Conservation (phyloP, 169 alveolate species). For the Fabrea salina region DNA sequence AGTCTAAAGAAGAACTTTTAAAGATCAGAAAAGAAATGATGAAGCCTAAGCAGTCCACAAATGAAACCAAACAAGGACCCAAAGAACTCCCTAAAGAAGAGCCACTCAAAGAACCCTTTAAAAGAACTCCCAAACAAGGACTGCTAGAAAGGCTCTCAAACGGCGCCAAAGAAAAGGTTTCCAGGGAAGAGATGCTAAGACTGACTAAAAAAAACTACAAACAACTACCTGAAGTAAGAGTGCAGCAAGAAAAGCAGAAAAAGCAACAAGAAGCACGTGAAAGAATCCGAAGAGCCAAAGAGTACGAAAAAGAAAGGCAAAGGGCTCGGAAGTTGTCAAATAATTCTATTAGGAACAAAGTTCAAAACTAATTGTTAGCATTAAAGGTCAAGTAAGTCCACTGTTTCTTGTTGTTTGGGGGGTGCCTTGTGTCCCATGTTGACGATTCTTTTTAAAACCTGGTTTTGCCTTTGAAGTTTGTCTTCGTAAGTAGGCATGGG, state of each 20-base stretch:
- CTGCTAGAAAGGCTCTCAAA: neutral
- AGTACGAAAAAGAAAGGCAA: neutral
- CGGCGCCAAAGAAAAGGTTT: neutral
- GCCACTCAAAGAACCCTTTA: too few relatives aligned
- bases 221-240: neutral
- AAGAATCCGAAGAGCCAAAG: neutral
- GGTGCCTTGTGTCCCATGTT: neutral
- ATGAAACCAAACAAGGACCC: too few relatives aligned
- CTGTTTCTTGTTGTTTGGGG: too few relatives aligned
- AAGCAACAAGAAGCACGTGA: neutral
- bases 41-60: too few relatives aligned
- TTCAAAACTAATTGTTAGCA: too few relatives aligned
- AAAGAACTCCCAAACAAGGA: too few relatives aligned
- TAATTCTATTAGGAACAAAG: too few relatives aligned
- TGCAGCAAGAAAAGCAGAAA: neutral
- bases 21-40: too few relatives aligned
- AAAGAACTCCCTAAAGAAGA: too few relatives aligned
- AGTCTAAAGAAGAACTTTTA: too few relatives aligned
- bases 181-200: neutral
- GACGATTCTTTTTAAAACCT: conserved; percentile 8
- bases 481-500: conserved; percentile 20
- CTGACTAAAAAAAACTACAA: neutral
- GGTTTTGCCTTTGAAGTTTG: neutral
- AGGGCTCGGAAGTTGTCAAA: too few relatives aligned
- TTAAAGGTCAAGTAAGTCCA: too few relatives aligned